Percentiles rank a stretch among this genome's conserved stretches.
These are phyloP conservation scores for Turnera subulata DNA, from an alignment of 345 rosid genomes.

Conservation along the genomic window DNA sequence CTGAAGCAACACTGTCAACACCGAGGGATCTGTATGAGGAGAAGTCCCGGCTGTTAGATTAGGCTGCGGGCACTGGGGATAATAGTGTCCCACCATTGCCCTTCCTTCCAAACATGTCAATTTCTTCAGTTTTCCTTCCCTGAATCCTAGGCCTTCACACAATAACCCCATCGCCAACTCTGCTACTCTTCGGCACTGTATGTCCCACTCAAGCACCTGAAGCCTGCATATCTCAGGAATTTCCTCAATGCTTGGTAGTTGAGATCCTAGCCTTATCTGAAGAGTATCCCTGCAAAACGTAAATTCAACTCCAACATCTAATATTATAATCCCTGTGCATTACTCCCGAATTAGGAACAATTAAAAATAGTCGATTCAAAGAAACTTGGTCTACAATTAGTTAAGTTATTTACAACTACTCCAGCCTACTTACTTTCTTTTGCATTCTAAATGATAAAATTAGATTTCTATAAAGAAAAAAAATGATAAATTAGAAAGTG, in stretches of 20 bases:
- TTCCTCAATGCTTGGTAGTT: not conserved
- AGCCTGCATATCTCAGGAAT: not conserved
- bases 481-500: too few species aligned
- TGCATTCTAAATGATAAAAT: too few species aligned
- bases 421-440: too few species aligned
- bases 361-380: too few species aligned
- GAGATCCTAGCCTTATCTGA: conserved; percentile 23
- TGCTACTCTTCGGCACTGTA: not conserved
- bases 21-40: not conserved
- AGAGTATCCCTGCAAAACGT: conserved; percentile 42
- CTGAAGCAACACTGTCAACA: not conserved
- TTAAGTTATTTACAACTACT: too few species aligned
- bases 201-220: not conserved
- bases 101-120: not conserved
- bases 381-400: too few species aligned
- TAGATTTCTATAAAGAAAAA: too few species aligned
- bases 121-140: not conserved
- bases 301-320: not conserved
- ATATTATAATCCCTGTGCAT: not conserved
- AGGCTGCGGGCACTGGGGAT: not conserved
- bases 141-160: not conserved
- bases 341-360: too few species aligned
- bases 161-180: not conserved
- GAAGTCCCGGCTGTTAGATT: not conserved
- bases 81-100: not conserved